Evolutionary conservation across 805 yeast genomes (phyloP), one percentile per base, ranked within the genome.

Genomic region (Lachancea dasiensis): DNA sequence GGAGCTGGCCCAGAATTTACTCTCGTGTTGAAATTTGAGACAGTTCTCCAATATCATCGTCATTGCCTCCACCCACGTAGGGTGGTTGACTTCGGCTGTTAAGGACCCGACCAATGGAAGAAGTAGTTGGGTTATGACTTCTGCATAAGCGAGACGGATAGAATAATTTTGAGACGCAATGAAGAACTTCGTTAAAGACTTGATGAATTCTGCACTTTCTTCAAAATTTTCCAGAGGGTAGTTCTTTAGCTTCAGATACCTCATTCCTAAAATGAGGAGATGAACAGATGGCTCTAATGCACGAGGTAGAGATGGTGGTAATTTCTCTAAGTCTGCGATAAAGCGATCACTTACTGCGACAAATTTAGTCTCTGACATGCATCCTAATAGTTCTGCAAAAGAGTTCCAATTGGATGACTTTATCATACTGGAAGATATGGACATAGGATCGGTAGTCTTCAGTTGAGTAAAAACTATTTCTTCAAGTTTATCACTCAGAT

Each of bases 41-140:
- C 68, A 70, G 11, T 72, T 74, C 11, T 67, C 60, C 56, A 73
- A 79, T 10, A 90, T 75, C 14, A 68, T 63, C 16, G 73, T 72
- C 38, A 86, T 74, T 0, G 96, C 92, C 27, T 78, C 84, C 0
- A 81, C 79, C 99, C 98, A 92, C 1, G 82, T 77, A 3, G 98
- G 98, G 57, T 90, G 95, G 52, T 92, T 90, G 0, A 86, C 89
- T 56, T 92, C 99, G 0, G 96, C 97, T 0, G 96, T 86, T 22
- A 89, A 69, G 1, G 78, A 69, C 6, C 86, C 90, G 0, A 97
- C 94, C 17, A 92, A 59, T 0, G 97, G 94, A 27, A 86, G 63
- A 2, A 92, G 62, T 18, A 92, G 70, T 37, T 76, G 79, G 39
- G 81, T 72, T 27, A 89, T 67, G 1, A 86, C 95, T 46, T 86